Percentiles rank a stretch among this genome's conserved stretches.
Evolutionary conservation across 2,329 filamentous ascomycete genomes (phyloP).

Genomic region (Alternaria postmessia): DNA sequence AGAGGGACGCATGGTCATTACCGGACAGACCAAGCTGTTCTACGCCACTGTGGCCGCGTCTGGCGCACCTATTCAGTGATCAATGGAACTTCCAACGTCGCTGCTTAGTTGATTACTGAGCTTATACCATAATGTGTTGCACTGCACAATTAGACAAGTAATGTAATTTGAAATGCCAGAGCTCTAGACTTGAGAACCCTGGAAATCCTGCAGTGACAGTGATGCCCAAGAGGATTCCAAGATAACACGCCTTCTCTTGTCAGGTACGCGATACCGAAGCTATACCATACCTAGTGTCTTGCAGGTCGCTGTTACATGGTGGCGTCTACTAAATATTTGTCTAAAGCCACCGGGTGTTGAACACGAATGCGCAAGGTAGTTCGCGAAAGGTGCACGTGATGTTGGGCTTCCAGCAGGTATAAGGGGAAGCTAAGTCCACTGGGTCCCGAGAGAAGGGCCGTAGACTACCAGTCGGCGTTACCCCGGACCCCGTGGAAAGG

Average conservation of each 20-base stretch:
- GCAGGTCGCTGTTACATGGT: neutral
- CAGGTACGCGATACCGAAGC: neutral
- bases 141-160: slow-evolving; percentile 1
- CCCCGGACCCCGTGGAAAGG: neutral
- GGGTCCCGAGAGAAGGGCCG: neutral
- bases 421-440: neutral
- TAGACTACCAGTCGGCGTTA: neutral
- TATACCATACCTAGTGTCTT: neutral
- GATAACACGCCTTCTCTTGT: neutral
- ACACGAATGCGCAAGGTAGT: neutral
- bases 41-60: slow-evolving; percentile 32
- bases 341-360: neutral
- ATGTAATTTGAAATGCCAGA: slow-evolving; percentile 1
- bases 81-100: neutral
- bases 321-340: neutral
- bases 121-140: neutral
- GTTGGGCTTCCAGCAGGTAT: neutral
- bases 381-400: neutral
- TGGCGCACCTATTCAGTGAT: slow-evolving; percentile 15
- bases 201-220: neutral
- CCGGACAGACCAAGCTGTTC: slow-evolving; percentile 36
- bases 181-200: neutral
- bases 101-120: neutral
- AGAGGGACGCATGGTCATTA: slow-evolving; percentile 34
- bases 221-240: neutral